Base-by-base conservation (phyloP, 345 rosid species). In the Anacardium occidentale region DNA sequence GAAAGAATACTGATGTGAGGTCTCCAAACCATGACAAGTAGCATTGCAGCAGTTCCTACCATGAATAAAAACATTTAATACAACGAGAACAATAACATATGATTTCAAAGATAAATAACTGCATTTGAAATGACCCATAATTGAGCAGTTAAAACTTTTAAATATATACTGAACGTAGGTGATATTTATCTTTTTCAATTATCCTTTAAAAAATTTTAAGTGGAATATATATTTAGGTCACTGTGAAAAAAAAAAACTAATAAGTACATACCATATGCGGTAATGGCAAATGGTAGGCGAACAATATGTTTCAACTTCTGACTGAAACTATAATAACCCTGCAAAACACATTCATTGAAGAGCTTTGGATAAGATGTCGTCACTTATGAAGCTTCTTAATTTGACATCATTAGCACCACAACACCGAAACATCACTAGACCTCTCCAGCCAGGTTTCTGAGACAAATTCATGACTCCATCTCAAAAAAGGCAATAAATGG, bases 291-390 rank as follows among this genome's bases (percentile, higher is more conserved):
- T 42, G 97, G 94, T 37, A 91, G 83, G 55, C 96, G 94, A 72
- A 91, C 98, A 74, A 94, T 76, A 79, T 94, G 94, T 92, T 94
- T 94, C 86, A 94, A 79, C 83, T 94, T 94, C 86, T 91, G 94
- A 81, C 98, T 94, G 87, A 91, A 93, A 86, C 94, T 91, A 79
- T 94, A 94, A 76, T 94, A 94, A 66, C 98, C 98, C 97, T 94
- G 72, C 72, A 80, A 70, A 6, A 70, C 66, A 77, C 29, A 18
- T 56, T 44, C 59, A 72, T 48, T 62, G 45, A 74, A 25, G n/a
- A 40, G 61, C 56, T 60, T 62, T 51, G 73, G 40, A 54, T 26
- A 15, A 64, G 48, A 45, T 12, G 44, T 50, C 21, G 25, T 26
- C 42, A 71, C 12, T 25, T 10, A 50, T 18, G 57, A 40, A 73